These are phyloP conservation scores for Hortaea werneckii DNA, from an alignment of 2,329 filamentous ascomycete genomes.

Conservation along the genomic window DNA sequence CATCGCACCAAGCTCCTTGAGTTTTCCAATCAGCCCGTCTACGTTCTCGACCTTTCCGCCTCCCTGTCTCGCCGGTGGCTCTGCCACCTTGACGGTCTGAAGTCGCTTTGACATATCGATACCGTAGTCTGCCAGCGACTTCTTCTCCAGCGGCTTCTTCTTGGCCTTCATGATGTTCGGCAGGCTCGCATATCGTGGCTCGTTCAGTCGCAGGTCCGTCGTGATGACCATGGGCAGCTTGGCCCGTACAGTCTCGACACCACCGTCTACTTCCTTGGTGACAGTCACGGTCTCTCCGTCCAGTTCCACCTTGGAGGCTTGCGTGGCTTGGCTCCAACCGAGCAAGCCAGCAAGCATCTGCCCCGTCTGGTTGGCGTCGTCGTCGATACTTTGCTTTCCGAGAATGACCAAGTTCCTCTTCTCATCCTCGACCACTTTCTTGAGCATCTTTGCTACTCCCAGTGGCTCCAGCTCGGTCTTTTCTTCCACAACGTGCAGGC, in stretches of 20 bases:
- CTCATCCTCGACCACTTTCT: conserved; percentile 69
- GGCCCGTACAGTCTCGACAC: conserved; percentile 76
- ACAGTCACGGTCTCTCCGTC: conserved; percentile 61
- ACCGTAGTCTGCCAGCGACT: conserved; percentile 72
- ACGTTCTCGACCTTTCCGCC: conserved; percentile 97
- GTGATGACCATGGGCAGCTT: conserved; percentile 90
- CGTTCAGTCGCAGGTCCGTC: conserved; percentile 87
- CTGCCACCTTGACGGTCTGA: conserved; percentile 82
- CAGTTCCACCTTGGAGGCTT: conserved; percentile 77
- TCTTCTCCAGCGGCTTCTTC: conserved; percentile 98
- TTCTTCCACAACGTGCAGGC: conserved; percentile 59
- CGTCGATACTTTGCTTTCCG: conserved; percentile 97
- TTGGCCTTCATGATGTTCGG: conserved; percentile 99
- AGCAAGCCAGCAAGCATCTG: conserved; percentile 94
- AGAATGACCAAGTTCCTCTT: conserved; percentile 85
- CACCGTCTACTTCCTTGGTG: conserved; percentile 87
- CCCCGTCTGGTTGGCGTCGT: conserved; percentile 89
- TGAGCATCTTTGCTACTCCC: conserved; percentile 79
- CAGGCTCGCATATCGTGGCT: conserved; percentile 87
- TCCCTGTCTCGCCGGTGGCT: conserved; percentile 78
- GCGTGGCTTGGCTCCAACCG: conserved; percentile 89
- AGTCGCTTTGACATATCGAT: conserved; percentile 57
- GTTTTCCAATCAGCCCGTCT: conserved; percentile 80
- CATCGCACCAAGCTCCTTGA: conserved; percentile 92
- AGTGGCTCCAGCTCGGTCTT: conserved; percentile 82